Conservation (phyloP, 164 flowering plant species). For the Magnolia kwangsiensis region DNA sequence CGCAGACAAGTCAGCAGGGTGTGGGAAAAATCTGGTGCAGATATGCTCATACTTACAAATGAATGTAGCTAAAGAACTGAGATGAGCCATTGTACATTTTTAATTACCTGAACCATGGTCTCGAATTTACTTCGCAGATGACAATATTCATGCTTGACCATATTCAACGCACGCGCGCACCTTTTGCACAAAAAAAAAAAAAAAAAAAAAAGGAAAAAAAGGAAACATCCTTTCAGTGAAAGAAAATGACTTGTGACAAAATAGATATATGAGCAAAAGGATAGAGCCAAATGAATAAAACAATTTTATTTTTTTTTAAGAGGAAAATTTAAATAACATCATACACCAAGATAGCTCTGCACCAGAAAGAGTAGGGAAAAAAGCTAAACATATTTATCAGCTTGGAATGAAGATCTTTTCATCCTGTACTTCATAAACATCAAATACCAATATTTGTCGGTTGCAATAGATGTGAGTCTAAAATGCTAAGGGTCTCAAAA, state of each 20-base stretch:
- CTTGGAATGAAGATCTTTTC: background rate
- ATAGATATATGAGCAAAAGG: background rate
- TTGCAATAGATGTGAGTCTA: too few relatives aligned
- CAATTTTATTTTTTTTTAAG: too few relatives aligned
- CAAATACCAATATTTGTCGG: too few relatives aligned
- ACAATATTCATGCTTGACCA: conserved; percentile 21
- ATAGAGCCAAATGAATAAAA: background rate
- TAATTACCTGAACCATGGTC: conserved; percentile 22
- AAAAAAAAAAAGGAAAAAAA: background rate
- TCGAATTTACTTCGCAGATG: conserved; percentile 20
- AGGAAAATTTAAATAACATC: background rate
- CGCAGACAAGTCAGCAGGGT: background rate
- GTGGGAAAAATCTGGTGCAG: background rate
- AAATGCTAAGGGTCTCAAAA: background rate
- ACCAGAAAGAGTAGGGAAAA: background rate
- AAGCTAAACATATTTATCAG: background rate
- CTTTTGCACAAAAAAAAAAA: conserved; percentile 6
- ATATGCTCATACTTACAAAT: background rate
- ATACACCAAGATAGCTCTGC: background rate
- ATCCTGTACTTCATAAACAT: background rate
- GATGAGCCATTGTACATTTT: background rate
- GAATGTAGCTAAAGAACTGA: background rate
- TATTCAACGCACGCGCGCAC: conserved; percentile 17
- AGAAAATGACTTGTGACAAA: background rate
- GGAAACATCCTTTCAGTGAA: background rate